A percentile compares a stretch with the other conserved stretches of the same genome.
Evolutionary conservation across 306 rosid species (phyloP).

Genomic region (Vigna radiata): DNA sequence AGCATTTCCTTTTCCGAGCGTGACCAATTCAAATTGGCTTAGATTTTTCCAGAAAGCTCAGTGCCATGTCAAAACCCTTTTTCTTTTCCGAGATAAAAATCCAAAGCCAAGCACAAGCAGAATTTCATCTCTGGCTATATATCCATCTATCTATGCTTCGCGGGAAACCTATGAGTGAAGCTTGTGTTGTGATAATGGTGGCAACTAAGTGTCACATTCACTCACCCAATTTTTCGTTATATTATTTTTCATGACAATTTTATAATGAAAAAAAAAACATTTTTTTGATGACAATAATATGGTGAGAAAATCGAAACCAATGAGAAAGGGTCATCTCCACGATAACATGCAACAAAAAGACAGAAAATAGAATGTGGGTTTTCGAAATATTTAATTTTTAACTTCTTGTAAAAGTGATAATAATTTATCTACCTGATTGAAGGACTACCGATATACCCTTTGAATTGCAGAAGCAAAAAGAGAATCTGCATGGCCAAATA

Average conservation of each 20-base stretch:
- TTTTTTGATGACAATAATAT: background rate
- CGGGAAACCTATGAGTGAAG: conserved; percentile 42
- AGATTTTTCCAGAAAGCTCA: conserved; percentile 4
- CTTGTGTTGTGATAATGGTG: conserved; percentile 32
- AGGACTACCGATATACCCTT: background rate
- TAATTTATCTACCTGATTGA: background rate
- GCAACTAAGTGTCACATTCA: conserved; percentile 14
- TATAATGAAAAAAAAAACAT: background rate
- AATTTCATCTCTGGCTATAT: background rate
- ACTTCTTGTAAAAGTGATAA: background rate
- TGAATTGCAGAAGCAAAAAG: background rate
- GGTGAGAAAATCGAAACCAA: background rate
- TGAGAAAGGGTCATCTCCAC: background rate
- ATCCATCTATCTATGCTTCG: background rate
- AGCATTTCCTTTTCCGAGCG: conserved; percentile 45
- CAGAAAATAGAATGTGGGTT: background rate
- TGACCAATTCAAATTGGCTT: conserved; percentile 28
- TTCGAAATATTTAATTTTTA: background rate
- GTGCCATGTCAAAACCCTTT: conserved; percentile 5
- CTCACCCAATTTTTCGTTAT: conserved; percentile 7
- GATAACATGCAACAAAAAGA: background rate
- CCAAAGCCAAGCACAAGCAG: background rate
- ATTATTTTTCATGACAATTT: background rate
- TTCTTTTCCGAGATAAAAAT: background rate
- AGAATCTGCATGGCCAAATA: background rate